Evolutionary conservation across 75 land plant species (phyloP), one percentile per base, ranked within the genome.

Genomic region (Isoetes taiwanensis): DNA sequence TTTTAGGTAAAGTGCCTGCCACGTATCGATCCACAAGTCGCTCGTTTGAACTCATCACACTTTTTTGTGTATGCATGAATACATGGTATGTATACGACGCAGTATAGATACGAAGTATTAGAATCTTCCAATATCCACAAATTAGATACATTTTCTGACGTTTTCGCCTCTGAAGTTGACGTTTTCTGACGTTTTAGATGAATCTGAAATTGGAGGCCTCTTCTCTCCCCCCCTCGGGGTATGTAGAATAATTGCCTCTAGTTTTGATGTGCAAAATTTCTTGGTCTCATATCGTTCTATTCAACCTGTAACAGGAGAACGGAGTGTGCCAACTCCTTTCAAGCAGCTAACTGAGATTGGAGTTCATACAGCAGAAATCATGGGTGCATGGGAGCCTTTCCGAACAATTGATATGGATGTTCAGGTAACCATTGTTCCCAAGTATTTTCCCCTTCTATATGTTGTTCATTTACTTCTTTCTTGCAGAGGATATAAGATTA

Each of bases 171-270:
- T n/a, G n/a, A n/a, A n/a, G n/a, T n/a, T n/a, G n/a, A n/a, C n/a
- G 64, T 85, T 93, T 77, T 89, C 91, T 75, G 95, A 94, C 6
- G 79, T 81, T 0, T 35, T 93, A 43, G 66, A 73, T 75, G 87
- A 69, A 31, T 75, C 78, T 16, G 98, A 86, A 66, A 84, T 93
- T 53, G 91, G 89, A 61, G 81, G 83, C 27, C 76, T 93, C 17
- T 93, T 93, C 80, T 80, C 95, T 53, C 98, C 98, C 98, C 98
- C 58, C 98, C 98, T 17, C 87, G 84, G 84, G 98, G 98, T 91
- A 82, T 43, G 6, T 5, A 43, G 50, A 5, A 6, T 5, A 3
- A 5, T 5, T 6, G 1, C 1, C 32, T 11, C 2, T 56, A n/a
- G 20, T 28, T 28, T 2, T 56, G n/a, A 6, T n/a, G 2, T 11